Base-by-base conservation (phyloP, 345 rosid genomes). In the Populus simonii region DNA sequence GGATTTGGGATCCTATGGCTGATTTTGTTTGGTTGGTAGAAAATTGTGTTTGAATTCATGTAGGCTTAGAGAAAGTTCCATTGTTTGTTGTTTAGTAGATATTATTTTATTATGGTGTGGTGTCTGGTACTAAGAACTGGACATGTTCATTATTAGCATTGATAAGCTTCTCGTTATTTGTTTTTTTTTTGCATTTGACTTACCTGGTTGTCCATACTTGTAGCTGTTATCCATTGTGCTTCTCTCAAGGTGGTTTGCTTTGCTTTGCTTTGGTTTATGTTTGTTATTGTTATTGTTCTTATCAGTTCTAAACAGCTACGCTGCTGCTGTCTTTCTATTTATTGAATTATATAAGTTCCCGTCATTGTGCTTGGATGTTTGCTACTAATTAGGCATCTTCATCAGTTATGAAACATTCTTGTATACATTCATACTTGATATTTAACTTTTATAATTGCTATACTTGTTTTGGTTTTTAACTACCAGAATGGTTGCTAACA, bases 181-280 rank as follows among this genome's bases (percentile, higher is more conserved):
- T 22, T 74, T 45, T 22, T 74, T 45, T 47, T 33, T 74, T 70
- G 79, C 72, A 73, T 79, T 73, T 38, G 9, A 36, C 68, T 49
- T 47, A 36, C 27, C 36, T 68, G 45, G 41, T 55, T 63, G 53
- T 65, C 27, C 17, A 45, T 47, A 39, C 45, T 20, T 23, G n/a
- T 18, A 38, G 66, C 47, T 62, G 49, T 35, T 70, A 13, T 11
- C 38, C 7, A 20, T 18, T 61, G 55, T 63, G 25, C 66, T 23
- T 61, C 27, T 57, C 25, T 49, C 13, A 27, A 35, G 25, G 45
- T 13, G 17, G 10, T 0, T 73, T 55, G n/a, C 9, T 16, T 22
- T 55, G n/a, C 9, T 16, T 22, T 69, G 15, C 20, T 59, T 39
- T 57, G 8, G 7, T 25, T 22, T 43, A 13, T 49, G 63, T 4